Evolutionary conservation across 2,329 filamentous ascomycete genomes (phyloP).

Genomic region (Mycocentrospora acerina): DNA sequence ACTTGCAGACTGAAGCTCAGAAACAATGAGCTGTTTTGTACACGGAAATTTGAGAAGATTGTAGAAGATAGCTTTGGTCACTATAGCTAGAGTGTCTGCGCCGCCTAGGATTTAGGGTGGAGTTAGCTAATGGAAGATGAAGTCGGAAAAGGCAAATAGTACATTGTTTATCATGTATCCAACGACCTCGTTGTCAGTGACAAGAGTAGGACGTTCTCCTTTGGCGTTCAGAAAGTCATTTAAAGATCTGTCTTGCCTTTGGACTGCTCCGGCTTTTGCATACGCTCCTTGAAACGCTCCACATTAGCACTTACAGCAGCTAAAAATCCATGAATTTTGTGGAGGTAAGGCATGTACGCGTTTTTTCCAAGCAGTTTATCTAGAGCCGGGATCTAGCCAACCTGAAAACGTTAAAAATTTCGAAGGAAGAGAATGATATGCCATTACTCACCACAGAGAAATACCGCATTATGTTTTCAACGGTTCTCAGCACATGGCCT

Average conservation of each 20-base stretch:
- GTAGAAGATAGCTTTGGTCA: slow-evolving; percentile 29
- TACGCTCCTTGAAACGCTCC: slow-evolving; percentile 23
- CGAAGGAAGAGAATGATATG: neutral
- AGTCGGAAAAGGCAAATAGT: neutral
- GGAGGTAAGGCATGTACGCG: slow-evolving; percentile 17
- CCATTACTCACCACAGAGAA: slow-evolving; percentile 24
- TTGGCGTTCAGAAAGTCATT: slow-evolving; percentile 24
- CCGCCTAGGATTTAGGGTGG: slow-evolving; percentile 33
- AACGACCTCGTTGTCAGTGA: slow-evolving; percentile 34
- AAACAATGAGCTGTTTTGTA: slow-evolving; percentile 20
- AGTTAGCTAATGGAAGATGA: neutral
- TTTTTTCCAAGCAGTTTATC: slow-evolving; percentile 29
- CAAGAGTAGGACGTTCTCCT: slow-evolving; percentile 15
- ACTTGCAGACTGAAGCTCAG: slow-evolving; percentile 23
- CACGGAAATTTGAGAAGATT: slow-evolving; percentile 24
- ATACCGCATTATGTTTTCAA: slow-evolving; percentile 35
- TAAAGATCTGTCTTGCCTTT: slow-evolving; percentile 25
- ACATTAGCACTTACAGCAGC: slow-evolving; percentile 22
- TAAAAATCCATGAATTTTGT: slow-evolving; percentile 24
- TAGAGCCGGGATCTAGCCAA: slow-evolving; percentile 34
- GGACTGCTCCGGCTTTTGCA: slow-evolving; percentile 15
- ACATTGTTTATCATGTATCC: slow-evolving; percentile 37
- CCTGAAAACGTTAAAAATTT: slow-evolving; percentile 6
- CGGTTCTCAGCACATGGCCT: slow-evolving; percentile 38
- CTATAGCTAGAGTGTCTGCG: slow-evolving; percentile 31